A percentile compares a stretch with the other conserved stretches of the same genome.
phyloP scores from a whole-genome alignment of 345 rosid genomes.

The Eucalyptus tenuipes region DNA sequence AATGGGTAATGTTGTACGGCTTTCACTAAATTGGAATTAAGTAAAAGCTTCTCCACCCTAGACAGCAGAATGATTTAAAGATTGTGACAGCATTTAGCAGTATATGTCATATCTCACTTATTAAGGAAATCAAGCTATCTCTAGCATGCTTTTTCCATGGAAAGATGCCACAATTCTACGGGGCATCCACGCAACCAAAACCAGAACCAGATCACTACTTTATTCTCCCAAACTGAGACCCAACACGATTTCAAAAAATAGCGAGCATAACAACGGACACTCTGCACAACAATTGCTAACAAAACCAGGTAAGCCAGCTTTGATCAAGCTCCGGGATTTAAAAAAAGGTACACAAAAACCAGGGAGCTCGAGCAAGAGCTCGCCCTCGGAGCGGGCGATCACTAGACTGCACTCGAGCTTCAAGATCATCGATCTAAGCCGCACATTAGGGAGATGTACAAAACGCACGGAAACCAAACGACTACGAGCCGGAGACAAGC shows the following conservation, averaged over 20 bases:
- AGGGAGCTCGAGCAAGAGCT: neutral
- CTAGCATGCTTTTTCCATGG: neutral
- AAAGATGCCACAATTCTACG: neutral
- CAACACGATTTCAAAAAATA: neutral
- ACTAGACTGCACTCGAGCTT: neutral
- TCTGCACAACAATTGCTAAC: neutral
- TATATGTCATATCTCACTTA: neutral
- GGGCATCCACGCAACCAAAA: neutral
- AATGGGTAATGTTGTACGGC: neutral
- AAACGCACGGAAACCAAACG: neutral
- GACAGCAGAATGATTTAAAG: neutral
- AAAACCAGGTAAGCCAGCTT: neutral
- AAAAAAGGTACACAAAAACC: neutral
- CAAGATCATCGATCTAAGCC: neutral
- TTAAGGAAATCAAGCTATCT: neutral
- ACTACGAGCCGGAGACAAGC: neutral
- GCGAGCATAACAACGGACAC: neutral
- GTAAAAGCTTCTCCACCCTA: neutral
- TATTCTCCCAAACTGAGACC: neutral
- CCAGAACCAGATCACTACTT: neutral
- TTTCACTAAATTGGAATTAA: neutral
- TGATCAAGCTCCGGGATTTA: neutral
- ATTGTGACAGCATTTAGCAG: neutral
- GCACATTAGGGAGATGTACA: neutral
- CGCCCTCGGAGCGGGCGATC: neutral